A percentile compares a stretch with the other conserved stretches of the same genome.
phyloP scores from a whole-genome alignment of 164 flowering plant species.

The Hamamelis virginiana region DNA sequence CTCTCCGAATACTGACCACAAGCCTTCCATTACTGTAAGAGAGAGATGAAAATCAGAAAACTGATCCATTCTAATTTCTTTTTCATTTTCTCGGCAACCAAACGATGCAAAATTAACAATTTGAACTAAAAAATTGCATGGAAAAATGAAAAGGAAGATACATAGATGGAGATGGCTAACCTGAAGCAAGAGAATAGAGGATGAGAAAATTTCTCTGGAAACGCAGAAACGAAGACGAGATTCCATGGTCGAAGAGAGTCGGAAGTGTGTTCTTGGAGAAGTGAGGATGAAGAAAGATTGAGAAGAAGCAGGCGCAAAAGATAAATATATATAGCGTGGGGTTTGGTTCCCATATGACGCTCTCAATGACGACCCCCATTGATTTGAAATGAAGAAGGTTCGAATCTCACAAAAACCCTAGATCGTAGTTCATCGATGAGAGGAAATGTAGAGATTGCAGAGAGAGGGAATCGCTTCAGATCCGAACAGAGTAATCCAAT shows the following conservation, averaged over 20 bases:
- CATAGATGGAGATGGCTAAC: constrained; percentile 24
- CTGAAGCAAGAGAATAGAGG: constrained; percentile 64
- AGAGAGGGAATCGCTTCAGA: not conserved
- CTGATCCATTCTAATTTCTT: not conserved
- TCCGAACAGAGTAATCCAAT: too few species aligned
- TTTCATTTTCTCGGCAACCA: not conserved
- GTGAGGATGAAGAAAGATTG: constrained; percentile 48
- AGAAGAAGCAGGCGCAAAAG: constrained; percentile 49
- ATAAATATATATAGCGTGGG: constrained; percentile 44
- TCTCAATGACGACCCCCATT: constrained; percentile 81
- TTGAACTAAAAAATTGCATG: not conserved
- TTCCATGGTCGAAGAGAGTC: constrained; percentile 36
- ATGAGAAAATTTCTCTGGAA: constrained; percentile 66
- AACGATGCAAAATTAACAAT: not conserved
- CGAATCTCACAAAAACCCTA: constrained; percentile 21
- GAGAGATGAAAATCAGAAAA: not conserved
- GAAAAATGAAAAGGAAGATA: not conserved
- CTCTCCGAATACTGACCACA: constrained; percentile 84
- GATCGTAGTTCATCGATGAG: not conserved
- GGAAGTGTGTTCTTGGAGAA: constrained; percentile 32
- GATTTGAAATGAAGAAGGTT: not conserved
- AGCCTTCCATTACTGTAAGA: constrained; percentile 64
- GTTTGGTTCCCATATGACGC: constrained; percentile 70
- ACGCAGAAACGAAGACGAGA: constrained; percentile 41
- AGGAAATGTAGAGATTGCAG: not conserved